Evolutionary conservation across 257 asterid species (phyloP).

Genomic region (Nicotiana undulata): DNA sequence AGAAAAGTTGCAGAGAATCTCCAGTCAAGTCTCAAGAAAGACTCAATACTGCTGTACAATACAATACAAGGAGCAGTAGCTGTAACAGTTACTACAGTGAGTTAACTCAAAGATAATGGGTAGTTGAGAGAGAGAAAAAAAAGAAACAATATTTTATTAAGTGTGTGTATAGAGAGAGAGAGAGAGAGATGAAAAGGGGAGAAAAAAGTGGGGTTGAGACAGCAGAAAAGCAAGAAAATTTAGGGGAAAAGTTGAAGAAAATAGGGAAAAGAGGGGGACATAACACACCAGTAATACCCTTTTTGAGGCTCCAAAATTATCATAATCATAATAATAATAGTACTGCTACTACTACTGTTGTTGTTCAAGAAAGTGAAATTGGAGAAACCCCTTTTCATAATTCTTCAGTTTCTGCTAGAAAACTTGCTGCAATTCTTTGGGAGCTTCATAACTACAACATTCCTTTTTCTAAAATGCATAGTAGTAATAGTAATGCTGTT

Average conservation of each 20-base stretch:
- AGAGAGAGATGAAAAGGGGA: slow-evolving; percentile 51
- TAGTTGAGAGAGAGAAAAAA: not conserved
- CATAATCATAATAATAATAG: slow-evolving; percentile 7
- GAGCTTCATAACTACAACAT: slow-evolving; percentile 57
- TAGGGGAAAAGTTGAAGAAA: slow-evolving; percentile 79
- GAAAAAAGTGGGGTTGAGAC: slow-evolving; percentile 52
- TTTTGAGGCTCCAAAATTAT: slow-evolving; percentile 36
- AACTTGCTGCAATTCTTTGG: slow-evolving; percentile 84
- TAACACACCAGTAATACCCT: slow-evolving; percentile 68
- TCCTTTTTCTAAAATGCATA: slow-evolving; percentile 51
- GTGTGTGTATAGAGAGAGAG: slow-evolving; percentile 25
- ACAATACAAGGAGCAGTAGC: not conserved
- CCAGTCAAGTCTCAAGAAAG: not conserved
- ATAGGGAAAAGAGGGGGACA: slow-evolving; percentile 79
- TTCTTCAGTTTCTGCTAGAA: slow-evolving; percentile 62
- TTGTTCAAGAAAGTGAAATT: slow-evolving; percentile 18
- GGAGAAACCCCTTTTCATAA: slow-evolving; percentile 13
- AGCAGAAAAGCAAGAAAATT: slow-evolving; percentile 60
- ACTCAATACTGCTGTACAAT: not conserved
- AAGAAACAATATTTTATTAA: slow-evolving; percentile 18
- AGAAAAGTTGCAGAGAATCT: not conserved
- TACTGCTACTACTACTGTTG: not conserved
- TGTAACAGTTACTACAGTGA: not conserved
- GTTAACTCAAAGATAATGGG: slow-evolving; percentile 4
- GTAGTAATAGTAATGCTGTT: slow-evolving; percentile 2